Conservation (phyloP, 2,329 filamentous ascomycete genomes). For the Nemania diffusa region DNA sequence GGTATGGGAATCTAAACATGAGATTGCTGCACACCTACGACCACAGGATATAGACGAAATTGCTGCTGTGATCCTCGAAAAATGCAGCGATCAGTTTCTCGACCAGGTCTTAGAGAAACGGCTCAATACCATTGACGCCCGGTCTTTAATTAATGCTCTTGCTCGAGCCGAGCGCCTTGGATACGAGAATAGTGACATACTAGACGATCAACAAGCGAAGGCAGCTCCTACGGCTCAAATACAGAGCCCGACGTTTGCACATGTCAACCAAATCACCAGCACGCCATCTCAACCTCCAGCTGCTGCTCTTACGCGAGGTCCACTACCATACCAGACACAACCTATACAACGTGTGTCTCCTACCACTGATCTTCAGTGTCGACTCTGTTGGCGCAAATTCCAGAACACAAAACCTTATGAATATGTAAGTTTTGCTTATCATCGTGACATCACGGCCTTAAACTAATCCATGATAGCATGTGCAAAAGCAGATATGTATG, state of each 20-base stretch:
- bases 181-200: constrained; percentile 62
- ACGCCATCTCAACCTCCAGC: constrained; percentile 12
- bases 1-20: constrained; percentile 53
- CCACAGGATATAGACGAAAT: constrained; percentile 58
- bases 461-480: constrained; percentile 49
- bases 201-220: constrained; percentile 56
- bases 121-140: constrained; percentile 63
- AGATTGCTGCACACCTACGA: constrained; percentile 56
- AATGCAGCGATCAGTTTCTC: constrained; percentile 61
- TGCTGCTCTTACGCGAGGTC: neutral
- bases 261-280: neutral
- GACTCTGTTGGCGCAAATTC: constrained; percentile 47
- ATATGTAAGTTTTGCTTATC: constrained; percentile 44
- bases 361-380: constrained; percentile 42
- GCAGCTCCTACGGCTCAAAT: constrained; percentile 49
- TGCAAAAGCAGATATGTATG: constrained; percentile 51
- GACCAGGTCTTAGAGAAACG: constrained; percentile 64
- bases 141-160: constrained; percentile 66
- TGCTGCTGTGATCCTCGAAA: constrained; percentile 56
- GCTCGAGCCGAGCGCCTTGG: constrained; percentile 67
- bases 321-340: constrained; percentile 17
- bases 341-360: constrained; percentile 41
- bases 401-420: constrained; percentile 41
- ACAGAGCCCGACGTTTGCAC: constrained; percentile 21
- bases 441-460: neutral